Conservation (phyloP, 768 basidiomycete genomes). For the Hortiboletus flavorubellus region DNA sequence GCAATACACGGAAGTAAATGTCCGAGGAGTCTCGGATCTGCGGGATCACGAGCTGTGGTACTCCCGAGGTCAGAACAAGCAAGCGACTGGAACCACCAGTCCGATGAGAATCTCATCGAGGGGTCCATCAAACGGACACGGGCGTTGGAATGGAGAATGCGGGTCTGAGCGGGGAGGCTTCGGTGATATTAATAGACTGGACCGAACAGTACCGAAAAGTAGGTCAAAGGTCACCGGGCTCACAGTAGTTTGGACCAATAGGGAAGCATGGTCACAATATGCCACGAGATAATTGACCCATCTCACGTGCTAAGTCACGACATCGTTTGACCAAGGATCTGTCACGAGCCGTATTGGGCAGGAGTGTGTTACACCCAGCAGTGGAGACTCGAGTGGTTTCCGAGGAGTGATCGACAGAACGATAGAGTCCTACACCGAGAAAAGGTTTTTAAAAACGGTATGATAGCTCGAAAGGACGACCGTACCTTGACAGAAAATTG, state of each 20-base stretch:
- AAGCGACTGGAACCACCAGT: too few relatives aligned
- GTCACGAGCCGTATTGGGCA: constrained; percentile 59
- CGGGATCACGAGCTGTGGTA: not conserved
- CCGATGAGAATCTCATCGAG: not conserved
- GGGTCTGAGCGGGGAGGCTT: not conserved
- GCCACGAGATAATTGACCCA: not conserved
- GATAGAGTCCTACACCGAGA: constrained; percentile 52
- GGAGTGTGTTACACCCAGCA: constrained; percentile 37
- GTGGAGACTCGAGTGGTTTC: constrained; percentile 35
- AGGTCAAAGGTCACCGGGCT: not conserved
- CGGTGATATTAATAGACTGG: not conserved
- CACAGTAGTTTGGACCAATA: not conserved
- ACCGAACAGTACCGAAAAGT: not conserved
- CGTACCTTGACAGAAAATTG: constrained; percentile 51
- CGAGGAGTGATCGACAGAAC: constrained; percentile 46
- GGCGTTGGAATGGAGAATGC: not conserved
- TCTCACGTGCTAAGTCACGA: not conserved
- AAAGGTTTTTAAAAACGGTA: not conserved
- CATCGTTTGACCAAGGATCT: constrained; percentile 43
- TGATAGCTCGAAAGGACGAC: not conserved
- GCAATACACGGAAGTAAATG: not conserved
- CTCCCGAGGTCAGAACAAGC: not conserved
- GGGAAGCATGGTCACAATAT: not conserved
- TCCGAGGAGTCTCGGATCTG: not conserved
- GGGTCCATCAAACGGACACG: not conserved